Base-by-base conservation (phyloP, 2,329 filamentous ascomycete genomes). In the Aspergillus pseudonomiae region DNA sequence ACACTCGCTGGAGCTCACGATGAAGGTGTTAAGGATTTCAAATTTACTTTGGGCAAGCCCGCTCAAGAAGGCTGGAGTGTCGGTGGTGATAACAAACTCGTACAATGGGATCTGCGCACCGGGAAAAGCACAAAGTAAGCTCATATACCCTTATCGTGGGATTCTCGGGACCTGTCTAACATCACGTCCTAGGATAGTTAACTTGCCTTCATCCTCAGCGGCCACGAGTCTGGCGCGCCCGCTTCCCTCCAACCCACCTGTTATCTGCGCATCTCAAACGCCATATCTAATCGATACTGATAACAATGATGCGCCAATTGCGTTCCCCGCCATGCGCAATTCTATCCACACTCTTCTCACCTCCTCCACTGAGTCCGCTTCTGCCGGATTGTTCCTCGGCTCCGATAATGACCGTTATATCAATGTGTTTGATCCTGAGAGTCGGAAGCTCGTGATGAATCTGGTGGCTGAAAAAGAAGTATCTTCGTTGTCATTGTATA, bases 41-140 rank as follows among this genome's bases (percentile, higher is more conserved):
- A 82, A 68, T 85, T 85, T 67, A 80, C 79, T 9, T 72, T 77
- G 48, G 73, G 76, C 36, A 72, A 72, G 9, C 73, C 77, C 26
- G 72, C 68, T 59, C 70, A 75, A 26, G 80, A 82, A 66, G 83
- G 77, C n/a, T 85, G 83, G 83, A 85, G 83, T 77, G 80, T 84
- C 63, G 83, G 83, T 56, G 81, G 80, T 57, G 83, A 85, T 72
- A 81, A 81, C 64, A 84, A 81, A 68, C 76, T 85, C 55, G 78
- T 84, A 26, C 82, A 84, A 67, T 85, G 83, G 83, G 81, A 85
- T 73, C 69, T 85, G 61, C 75, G 71, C 66, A 80, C 76, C 26
- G 77, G 79, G 61, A 73, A 78, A 65, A 77, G 73, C 57, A 74
- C 79, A 62, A 78, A 79, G 83, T 84, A 76, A 65, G 70, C 36